Conservation (phyloP, 441 rosid species). For the Croton laevigatus region DNA sequence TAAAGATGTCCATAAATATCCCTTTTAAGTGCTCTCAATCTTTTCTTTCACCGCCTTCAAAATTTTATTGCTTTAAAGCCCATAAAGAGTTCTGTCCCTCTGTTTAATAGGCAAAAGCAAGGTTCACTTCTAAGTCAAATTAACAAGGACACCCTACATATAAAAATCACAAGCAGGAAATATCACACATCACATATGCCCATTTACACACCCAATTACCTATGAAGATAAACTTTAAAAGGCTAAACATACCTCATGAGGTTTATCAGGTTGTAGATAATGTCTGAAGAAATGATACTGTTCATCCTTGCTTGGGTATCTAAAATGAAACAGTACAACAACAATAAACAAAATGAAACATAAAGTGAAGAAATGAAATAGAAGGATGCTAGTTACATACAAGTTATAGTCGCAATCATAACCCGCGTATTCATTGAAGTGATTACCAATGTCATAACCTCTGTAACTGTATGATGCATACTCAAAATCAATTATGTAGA, state of each 20-base stretch:
- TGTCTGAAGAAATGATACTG: slow-evolving; percentile 86
- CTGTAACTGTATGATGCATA: slow-evolving; percentile 95
- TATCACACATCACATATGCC: not conserved
- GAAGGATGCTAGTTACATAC: slow-evolving; percentile 42
- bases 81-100: not conserved
- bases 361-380: not conserved
- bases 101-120: slow-evolving; percentile 7
- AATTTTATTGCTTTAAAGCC: not conserved
- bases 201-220: not conserved
- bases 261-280: slow-evolving; percentile 72
- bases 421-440: slow-evolving; percentile 96
- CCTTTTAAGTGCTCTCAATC: not conserved
- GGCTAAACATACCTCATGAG: slow-evolving; percentile 51
- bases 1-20: not conserved
- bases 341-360: slow-evolving; percentile 14
- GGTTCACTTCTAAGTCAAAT: not conserved
- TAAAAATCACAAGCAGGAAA: not conserved
- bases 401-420: slow-evolving; percentile 89
- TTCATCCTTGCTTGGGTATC: slow-evolving; percentile 80
- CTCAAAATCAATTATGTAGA: slow-evolving; percentile 94
- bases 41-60: not conserved
- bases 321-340: slow-evolving; percentile 29
- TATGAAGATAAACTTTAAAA: slow-evolving; percentile 3
- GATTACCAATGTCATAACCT: slow-evolving; percentile 95
- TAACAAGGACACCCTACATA: not conserved